A percentile compares a stretch with the other conserved stretches of the same genome.
Evolutionary conservation across 225 moss, liverwort and hornwort species (phyloP).

Genomic region (Bryoerythrophyllum caledonicum): DNA sequence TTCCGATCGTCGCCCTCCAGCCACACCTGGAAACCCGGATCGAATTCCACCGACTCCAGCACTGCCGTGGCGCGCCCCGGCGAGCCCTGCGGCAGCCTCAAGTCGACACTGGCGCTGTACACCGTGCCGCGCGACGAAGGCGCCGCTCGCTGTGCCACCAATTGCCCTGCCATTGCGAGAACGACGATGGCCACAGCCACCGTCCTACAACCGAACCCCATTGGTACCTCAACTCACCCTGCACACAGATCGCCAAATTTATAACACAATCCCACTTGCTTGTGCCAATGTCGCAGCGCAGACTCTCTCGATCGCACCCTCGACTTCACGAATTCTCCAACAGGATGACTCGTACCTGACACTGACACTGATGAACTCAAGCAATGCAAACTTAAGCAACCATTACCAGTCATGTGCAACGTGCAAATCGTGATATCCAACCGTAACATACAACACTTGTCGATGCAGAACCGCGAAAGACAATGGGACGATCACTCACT

Average conservation of each 20-base stretch:
- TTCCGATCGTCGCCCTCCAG: slow-evolving; percentile 4
- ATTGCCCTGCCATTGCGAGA: neutral
- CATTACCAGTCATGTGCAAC: too few species aligned
- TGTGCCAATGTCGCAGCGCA: too few species aligned
- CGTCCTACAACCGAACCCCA: neutral
- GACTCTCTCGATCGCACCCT: neutral
- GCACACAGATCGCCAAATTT: neutral
- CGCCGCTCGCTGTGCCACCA: neutral
- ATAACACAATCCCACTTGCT: neutral
- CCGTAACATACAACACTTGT: neutral
- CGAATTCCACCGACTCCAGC: neutral
- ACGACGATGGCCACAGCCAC: neutral
- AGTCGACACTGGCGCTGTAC: slow-evolving; percentile 1
- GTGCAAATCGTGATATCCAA: neutral
- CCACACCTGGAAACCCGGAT: neutral
- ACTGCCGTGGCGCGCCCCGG: neutral
- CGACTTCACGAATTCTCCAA: neutral
- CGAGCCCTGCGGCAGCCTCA: neutral
- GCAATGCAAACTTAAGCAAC: neutral
- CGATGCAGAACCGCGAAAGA: neutral
- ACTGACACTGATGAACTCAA: too few species aligned
- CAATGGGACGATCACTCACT: too few species aligned
- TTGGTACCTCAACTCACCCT: neutral
- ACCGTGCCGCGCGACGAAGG: neutral
- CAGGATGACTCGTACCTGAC: too few species aligned